Conservation (phyloP, 2,329 filamentous ascomycete species). For the Domatiomyces globalis region DNA sequence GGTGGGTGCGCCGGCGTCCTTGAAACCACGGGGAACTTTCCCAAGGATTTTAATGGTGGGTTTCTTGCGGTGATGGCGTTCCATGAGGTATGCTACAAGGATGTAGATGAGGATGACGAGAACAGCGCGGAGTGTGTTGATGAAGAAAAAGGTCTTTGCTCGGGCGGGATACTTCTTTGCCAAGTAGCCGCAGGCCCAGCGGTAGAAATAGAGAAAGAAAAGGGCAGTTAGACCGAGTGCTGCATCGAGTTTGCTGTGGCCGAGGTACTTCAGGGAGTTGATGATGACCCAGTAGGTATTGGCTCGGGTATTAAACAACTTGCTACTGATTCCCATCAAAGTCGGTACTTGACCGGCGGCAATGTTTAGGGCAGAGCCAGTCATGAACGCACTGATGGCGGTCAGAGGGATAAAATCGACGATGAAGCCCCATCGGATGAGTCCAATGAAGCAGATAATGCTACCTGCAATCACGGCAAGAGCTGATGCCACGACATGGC, state of each 20-base stretch:
- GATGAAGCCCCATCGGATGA: slow-evolving; percentile 72
- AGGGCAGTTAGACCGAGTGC: slow-evolving; percentile 78
- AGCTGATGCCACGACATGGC: slow-evolving; percentile 59
- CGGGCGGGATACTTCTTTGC: slow-evolving; percentile 56
- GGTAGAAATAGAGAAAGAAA: slow-evolving; percentile 60
- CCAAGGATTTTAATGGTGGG: slow-evolving; percentile 63
- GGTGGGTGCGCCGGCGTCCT: slow-evolving; percentile 58
- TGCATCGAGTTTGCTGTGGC: slow-evolving; percentile 57
- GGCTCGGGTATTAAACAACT: slow-evolving; percentile 56
- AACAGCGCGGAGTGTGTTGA: slow-evolving; percentile 76
- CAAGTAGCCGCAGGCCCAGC: slow-evolving; percentile 47
- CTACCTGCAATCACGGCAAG: slow-evolving; percentile 63
- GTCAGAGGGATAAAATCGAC: slow-evolving; percentile 86
- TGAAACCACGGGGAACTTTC: slow-evolving; percentile 70
- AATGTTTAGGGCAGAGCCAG: slow-evolving; percentile 84
- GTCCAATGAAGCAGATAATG: slow-evolving; percentile 64
- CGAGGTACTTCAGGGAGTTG: slow-evolving; percentile 62
- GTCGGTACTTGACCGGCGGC: slow-evolving; percentile 66
- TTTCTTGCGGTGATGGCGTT: slow-evolving; percentile 49
- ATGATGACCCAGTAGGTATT: slow-evolving; percentile 72
- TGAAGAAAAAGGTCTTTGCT: slow-evolving; percentile 71
- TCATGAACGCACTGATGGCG: slow-evolving; percentile 92
- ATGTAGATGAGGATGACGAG: slow-evolving; percentile 90
- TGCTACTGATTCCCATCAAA: slow-evolving; percentile 63
- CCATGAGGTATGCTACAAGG: slow-evolving; percentile 73